These are phyloP conservation scores for Fraxinus paxiana DNA, from an alignment of 305 asterid genomes.

Conservation along the genomic window DNA sequence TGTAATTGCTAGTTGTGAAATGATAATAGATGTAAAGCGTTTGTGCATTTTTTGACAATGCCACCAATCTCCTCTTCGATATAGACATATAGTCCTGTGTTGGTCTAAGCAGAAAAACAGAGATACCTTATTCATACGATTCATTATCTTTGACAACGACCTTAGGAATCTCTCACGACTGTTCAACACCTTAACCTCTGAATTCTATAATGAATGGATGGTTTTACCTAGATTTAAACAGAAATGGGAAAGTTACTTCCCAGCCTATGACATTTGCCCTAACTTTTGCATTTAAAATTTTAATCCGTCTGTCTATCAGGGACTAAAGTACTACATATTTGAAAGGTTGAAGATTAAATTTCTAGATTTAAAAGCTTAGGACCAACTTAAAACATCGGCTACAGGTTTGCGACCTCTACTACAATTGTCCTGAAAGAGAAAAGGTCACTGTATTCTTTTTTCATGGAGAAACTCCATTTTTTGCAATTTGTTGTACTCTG, in stretches of 20 bases:
- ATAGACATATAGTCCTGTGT: neutral
- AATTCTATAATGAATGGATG: neutral
- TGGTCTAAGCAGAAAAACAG: neutral
- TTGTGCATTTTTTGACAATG: neutral
- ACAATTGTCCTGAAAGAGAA: neutral
- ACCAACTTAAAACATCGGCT: neutral
- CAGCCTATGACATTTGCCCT: neutral
- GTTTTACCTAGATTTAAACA: neutral
- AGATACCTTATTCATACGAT: neutral
- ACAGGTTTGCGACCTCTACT: neutral
- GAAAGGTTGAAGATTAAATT: neutral
- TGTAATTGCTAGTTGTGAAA: neutral
- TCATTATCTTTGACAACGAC: neutral
- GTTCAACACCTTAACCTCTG: neutral
- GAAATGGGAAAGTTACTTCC: neutral
- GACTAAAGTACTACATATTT: neutral
- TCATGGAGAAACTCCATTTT: neutral
- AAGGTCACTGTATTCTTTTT: neutral
- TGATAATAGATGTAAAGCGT: neutral
- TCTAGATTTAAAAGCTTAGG: neutral
- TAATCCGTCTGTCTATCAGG: neutral
- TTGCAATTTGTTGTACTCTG: neutral
- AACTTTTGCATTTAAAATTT: neutral
- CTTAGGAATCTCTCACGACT: neutral
- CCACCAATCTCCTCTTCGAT: neutral